Percentiles rank a stretch among this genome's conserved stretches.
Evolutionary conservation across 768 basidiomycete species (phyloP).

Genomic region (Galerina marginata): DNA sequence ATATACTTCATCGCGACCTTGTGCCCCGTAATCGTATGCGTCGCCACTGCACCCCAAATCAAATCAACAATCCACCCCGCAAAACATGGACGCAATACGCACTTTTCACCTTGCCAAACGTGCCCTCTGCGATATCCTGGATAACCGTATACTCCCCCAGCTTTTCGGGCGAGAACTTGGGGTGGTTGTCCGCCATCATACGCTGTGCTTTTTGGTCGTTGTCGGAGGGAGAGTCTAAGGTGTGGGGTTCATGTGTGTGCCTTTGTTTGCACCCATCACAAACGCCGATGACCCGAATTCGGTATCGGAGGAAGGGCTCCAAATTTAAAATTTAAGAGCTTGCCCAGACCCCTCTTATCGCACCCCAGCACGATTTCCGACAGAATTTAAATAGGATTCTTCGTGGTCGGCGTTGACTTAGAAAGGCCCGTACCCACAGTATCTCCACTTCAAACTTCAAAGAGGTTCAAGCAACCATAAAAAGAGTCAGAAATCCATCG

Average conservation of each 20-base stretch:
- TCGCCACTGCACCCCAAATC: constrained; percentile 68
- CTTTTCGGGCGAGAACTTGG: constrained; percentile 63
- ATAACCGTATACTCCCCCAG: constrained; percentile 92
- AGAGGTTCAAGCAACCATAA: too few relatives aligned
- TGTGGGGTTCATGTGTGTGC: not conserved
- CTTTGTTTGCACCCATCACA: not conserved
- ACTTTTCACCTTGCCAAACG: constrained; percentile 99
- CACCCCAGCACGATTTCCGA: too few relatives aligned
- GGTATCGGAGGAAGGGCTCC: too few relatives aligned
- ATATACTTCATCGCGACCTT: constrained; percentile 98
- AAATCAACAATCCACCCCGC: constrained; percentile 16
- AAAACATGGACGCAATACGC: constrained; percentile 39
- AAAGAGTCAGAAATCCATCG: too few relatives aligned
- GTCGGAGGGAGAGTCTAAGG: not conserved
- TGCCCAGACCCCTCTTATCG: not conserved
- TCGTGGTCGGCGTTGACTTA: too few relatives aligned
- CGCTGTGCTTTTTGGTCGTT: too few relatives aligned
- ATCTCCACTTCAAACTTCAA: too few relatives aligned
- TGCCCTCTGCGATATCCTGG: constrained; percentile 91
- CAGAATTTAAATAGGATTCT: too few relatives aligned
- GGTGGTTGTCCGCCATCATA: constrained; percentile 37
- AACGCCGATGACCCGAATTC: not conserved
- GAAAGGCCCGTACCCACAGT: too few relatives aligned
- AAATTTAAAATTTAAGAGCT: not conserved
- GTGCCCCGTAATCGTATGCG: constrained; percentile 92